These are phyloP conservation scores for Alectoria sarmentosa DNA, from an alignment of 495 filamentous ascomycete species.

Conservation along the genomic window DNA sequence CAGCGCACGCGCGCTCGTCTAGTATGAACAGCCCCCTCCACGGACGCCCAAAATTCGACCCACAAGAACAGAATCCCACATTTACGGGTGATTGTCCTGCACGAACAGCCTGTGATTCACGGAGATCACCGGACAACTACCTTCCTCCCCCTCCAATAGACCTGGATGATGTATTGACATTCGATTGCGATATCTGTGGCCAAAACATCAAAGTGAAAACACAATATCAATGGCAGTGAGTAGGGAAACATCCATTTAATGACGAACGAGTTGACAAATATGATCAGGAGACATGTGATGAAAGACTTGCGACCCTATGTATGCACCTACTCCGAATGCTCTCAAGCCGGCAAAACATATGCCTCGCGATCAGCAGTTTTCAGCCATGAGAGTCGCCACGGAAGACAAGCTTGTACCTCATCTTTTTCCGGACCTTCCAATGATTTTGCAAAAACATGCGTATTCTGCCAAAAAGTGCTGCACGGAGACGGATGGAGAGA, in stretches of 20 bases:
- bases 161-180: slow-evolving; percentile 2
- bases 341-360: background rate
- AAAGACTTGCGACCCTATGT: slow-evolving; percentile 17
- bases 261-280: background rate
- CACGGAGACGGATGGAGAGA: too few species aligned
- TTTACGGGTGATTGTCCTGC: background rate
- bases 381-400: slow-evolving; percentile 1
- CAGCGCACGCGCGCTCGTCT: background rate
- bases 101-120: too few species aligned
- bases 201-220: slow-evolving; percentile 5
- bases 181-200: slow-evolving; percentile 22
- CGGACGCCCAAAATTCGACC: background rate
- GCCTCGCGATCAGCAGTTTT: background rate
- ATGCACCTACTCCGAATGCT: slow-evolving; percentile 14
- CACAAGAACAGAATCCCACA: background rate
- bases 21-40: slow-evolving; percentile 3
- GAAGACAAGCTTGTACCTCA: too few species aligned
- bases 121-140: background rate
- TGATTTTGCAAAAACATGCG: background rate
- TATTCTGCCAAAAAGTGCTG: background rate
- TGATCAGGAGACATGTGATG: slow-evolving; percentile 18
- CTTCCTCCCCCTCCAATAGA: slow-evolving; percentile 14
- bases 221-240: slow-evolving; percentile 21
- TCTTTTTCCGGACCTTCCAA: too few species aligned
- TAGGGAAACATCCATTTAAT: background rate